phyloP scores from a whole-genome alignment of 2,329 filamentous ascomycete genomes.

The Sclerotinia spermophila region DNA sequence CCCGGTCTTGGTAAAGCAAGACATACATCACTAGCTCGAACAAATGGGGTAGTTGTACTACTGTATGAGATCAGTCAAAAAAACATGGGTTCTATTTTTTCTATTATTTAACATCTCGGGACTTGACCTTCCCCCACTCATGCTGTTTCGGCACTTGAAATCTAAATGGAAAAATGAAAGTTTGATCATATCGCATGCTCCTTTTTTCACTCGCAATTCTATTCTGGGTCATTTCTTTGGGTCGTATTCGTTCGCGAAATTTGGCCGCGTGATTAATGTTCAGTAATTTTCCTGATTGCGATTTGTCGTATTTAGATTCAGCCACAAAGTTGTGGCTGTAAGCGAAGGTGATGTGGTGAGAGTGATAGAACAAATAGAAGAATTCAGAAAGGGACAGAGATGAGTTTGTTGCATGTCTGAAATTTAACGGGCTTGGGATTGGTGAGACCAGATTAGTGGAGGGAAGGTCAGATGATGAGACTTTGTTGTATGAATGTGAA shows the following conservation, averaged over 20 bases:
- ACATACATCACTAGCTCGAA: conserved; percentile 2
- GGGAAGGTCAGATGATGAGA: neutral
- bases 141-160: neutral
- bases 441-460: neutral
- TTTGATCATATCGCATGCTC: conserved; percentile 7
- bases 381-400: neutral
- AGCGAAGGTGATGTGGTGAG: neutral
- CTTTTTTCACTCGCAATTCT: neutral
- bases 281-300: neutral
- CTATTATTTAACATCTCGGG: neutral
- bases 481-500: neutral
- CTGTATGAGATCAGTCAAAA: neutral
- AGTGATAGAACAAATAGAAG: neutral
- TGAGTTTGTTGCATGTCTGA: neutral
- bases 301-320: neutral
- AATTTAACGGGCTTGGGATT: neutral
- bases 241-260: neutral
- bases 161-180: neutral
- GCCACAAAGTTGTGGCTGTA: conserved; percentile 1
- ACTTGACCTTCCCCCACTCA: neutral
- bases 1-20: conserved; percentile 13
- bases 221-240: neutral
- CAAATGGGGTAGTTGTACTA: conserved; percentile 5
- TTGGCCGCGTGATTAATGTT: conserved; percentile 4
- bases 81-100: neutral